phyloP scores from a whole-genome alignment of 2,329 filamentous ascomycete species.

The Aspergillus pseudoglaucus region DNA sequence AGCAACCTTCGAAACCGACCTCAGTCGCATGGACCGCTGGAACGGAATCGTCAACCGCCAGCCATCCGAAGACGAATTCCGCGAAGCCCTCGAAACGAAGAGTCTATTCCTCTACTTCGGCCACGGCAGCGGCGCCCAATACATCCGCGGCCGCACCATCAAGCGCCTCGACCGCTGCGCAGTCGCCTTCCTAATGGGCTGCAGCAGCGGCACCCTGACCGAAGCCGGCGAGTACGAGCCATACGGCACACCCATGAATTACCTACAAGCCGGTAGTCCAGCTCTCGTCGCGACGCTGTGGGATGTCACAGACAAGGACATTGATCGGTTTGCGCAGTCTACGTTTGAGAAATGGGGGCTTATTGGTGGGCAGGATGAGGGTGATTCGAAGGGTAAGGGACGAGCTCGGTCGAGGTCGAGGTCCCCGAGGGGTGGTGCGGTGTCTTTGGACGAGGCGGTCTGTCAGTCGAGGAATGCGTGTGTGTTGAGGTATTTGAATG shows the following conservation, averaged over 20 bases:
- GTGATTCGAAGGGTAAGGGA: constrained; percentile 17
- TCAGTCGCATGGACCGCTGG: constrained; percentile 57
- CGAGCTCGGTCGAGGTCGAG: constrained; percentile 6
- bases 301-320: constrained; percentile 97
- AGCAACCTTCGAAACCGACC: constrained; percentile 60
- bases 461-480: constrained; percentile 69
- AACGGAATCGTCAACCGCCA: constrained; percentile 59
- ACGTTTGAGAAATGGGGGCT: constrained; percentile 85
- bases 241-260: constrained; percentile 84
- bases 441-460: constrained; percentile 74
- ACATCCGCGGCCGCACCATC: constrained; percentile 78
- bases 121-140: constrained; percentile 90
- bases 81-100: constrained; percentile 55
- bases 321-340: constrained; percentile 79
- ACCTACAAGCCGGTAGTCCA: constrained; percentile 79
- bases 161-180: constrained; percentile 72
- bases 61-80: constrained; percentile 74
- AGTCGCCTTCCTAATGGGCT: constrained; percentile 86
- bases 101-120: constrained; percentile 89
- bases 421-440: constrained; percentile 3
- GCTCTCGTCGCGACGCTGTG: constrained; percentile 89
- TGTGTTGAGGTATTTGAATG: constrained; percentile 83
- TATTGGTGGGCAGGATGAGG: constrained; percentile 38
- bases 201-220: constrained; percentile 73
- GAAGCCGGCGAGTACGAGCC: constrained; percentile 84